phyloP scores from a whole-genome alignment of 192 early-diverging fungal genomes.

The Phycomyces nitens region DNA sequence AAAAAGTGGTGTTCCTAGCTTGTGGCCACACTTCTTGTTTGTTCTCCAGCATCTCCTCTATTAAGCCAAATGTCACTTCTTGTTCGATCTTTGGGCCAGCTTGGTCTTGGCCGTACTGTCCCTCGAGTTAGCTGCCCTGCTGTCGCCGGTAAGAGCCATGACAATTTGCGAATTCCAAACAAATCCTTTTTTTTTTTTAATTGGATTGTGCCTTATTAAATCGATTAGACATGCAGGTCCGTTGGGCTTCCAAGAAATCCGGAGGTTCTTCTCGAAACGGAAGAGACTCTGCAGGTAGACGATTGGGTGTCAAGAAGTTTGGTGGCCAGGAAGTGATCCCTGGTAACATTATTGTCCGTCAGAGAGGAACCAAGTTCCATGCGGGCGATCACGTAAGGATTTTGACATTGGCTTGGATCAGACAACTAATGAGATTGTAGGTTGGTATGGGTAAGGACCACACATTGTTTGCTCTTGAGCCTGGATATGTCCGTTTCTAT shows the following conservation, averaged over 20 bases:
- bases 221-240: slow-evolving; percentile 40
- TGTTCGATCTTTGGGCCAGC: too few species aligned
- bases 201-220: neutral
- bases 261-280: slow-evolving; percentile 78
- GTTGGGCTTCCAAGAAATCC: slow-evolving; percentile 74
- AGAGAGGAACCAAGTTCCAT: slow-evolving; percentile 74
- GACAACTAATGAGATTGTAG: slow-evolving; percentile 21
- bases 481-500: slow-evolving; percentile 76
- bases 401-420: neutral
- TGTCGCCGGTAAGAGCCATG: too few species aligned
- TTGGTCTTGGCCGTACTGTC: too few species aligned
- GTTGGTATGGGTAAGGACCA: slow-evolving; percentile 75
- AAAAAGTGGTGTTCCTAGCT: too few species aligned
- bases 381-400: slow-evolving; percentile 69
- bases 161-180: too few species aligned
- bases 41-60: too few species aligned
- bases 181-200: too few species aligned
- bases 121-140: too few species aligned
- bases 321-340: slow-evolving; percentile 67
- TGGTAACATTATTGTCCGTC: slow-evolving; percentile 79
- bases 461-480: slow-evolving; percentile 67
- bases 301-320: slow-evolving; percentile 76
- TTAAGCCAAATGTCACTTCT: too few species aligned
- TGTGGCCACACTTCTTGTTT: too few species aligned
- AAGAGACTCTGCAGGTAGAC: slow-evolving; percentile 73